A percentile compares a stretch with the other conserved stretches of the same genome.
Conservation (phyloP, 805 yeast genomes). For the Nakazawaea ambrosiae region DNA sequence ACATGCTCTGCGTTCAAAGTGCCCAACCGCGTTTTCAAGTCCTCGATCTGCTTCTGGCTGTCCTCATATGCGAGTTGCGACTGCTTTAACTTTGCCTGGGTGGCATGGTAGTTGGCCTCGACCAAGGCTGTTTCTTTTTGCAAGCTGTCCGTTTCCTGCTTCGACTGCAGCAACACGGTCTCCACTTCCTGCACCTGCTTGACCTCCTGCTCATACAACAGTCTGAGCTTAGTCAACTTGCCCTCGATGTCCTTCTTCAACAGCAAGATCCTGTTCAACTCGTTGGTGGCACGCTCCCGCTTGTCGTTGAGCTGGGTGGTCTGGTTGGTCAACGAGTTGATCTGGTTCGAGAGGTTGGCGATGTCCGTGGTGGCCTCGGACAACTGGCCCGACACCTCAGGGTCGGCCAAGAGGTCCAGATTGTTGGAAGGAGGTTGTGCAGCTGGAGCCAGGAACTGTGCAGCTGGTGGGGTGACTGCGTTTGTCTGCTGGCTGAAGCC, state of each 20-base stretch:
- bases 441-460: constrained; percentile 12
- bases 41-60: constrained; percentile 60
- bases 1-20: constrained; percentile 58
- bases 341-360: constrained; percentile 82
- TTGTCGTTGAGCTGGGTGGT: constrained; percentile 65
- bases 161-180: constrained; percentile 47
- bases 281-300: constrained; percentile 69
- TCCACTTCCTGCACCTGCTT: constrained; percentile 71
- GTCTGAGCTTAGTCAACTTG: constrained; percentile 60
- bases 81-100: constrained; percentile 56
- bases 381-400: constrained; percentile 57
- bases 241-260: constrained; percentile 66
- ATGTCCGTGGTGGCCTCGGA: constrained; percentile 78
- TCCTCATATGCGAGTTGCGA: constrained; percentile 54
- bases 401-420: constrained; percentile 50
- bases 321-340: constrained; percentile 69
- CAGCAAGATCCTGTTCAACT: constrained; percentile 58
- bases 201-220: constrained; percentile 73
- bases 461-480: constrained; percentile 12
- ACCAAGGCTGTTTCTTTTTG: constrained; percentile 66
- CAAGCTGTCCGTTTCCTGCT: constrained; percentile 60
- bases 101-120: constrained; percentile 72
- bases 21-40: constrained; percentile 63
- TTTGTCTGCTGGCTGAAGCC: constrained; percentile 14
- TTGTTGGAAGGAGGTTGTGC: constrained; percentile 17